Conservation (phyloP, 1,139 yeast genomes). For the Blastobotrys persicus region DNA sequence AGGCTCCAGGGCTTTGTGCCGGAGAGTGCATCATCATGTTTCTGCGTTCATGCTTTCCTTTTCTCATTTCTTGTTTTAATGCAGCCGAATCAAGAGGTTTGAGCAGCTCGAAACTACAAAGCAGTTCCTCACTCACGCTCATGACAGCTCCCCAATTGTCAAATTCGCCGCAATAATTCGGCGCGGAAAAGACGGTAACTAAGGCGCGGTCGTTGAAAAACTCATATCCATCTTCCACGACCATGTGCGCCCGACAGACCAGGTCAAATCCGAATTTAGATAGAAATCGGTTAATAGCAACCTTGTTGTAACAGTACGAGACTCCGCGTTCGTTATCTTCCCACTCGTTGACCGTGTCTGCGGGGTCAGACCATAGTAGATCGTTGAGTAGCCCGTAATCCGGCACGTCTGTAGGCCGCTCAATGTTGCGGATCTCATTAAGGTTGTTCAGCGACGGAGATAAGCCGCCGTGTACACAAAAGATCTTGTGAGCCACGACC, state of each 20-base stretch:
- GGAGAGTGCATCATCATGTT: slow-evolving; percentile 16
- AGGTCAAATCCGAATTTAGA: slow-evolving; percentile 87
- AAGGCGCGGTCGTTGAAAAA: slow-evolving; percentile 90
- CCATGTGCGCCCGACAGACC: slow-evolving; percentile 98
- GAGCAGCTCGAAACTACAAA: slow-evolving; percentile 87
- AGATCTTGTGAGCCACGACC: slow-evolving; percentile 91
- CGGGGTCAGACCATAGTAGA: slow-evolving; percentile 94
- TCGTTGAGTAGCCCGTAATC: slow-evolving; percentile 93
- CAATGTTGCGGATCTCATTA: slow-evolving; percentile 89
- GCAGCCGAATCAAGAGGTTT: slow-evolving; percentile 95
- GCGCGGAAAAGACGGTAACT: slow-evolving; percentile 94
- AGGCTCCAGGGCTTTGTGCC: slow-evolving; percentile 6
- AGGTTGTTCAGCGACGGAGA: slow-evolving; percentile 86
- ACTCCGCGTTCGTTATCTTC: slow-evolving; percentile 98
- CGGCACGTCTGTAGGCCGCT: slow-evolving; percentile 95
- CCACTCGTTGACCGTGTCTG: slow-evolving; percentile 94
- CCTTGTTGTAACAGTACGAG: slow-evolving; percentile 90
- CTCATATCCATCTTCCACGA: slow-evolving; percentile 97
- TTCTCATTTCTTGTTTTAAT: slow-evolving; percentile 68
- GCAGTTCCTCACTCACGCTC: slow-evolving; percentile 89
- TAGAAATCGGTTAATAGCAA: slow-evolving; percentile 87
- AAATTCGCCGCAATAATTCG: slow-evolving; percentile 97
- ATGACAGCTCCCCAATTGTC: slow-evolving; percentile 99
- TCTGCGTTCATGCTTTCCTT: slow-evolving; percentile 38
- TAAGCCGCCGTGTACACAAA: slow-evolving; percentile 96